phyloP scores from a whole-genome alignment of 1,139 yeast species.

The Candida labiduridarum region DNA sequence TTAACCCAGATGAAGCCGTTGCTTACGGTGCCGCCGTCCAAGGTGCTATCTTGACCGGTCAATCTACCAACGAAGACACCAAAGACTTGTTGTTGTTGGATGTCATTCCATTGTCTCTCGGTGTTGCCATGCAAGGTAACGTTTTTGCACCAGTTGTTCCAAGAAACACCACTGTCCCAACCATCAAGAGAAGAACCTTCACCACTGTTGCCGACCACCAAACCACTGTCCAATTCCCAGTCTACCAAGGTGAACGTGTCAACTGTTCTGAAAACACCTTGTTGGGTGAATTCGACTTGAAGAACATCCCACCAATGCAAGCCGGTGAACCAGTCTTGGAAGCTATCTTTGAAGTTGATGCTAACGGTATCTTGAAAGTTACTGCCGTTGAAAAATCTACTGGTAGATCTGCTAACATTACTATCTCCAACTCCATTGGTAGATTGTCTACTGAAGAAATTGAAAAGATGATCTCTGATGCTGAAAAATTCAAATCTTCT shows the following conservation, averaged over 20 bases:
- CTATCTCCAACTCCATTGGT: conserved; percentile 99
- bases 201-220: conserved; percentile 99
- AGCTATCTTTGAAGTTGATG: conserved; percentile 99
- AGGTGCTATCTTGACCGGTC: conserved; percentile 99
- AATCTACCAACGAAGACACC: conserved; percentile 95
- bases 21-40: conserved; percentile 99
- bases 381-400: conserved; percentile 99
- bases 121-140: conserved; percentile 99
- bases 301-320: conserved; percentile 98
- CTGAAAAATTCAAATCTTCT: conserved; percentile 98
- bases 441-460: conserved; percentile 97
- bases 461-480: conserved; percentile 98
- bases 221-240: conserved; percentile 99
- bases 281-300: conserved; percentile 99
- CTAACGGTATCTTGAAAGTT: conserved; percentile 99
- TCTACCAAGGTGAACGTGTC: conserved; percentile 99
- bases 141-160: conserved; percentile 99
- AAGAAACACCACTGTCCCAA: conserved; percentile 99
- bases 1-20: conserved; percentile 99
- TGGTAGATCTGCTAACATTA: conserved; percentile 99
- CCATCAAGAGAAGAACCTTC: conserved; percentile 99
- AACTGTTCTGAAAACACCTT: conserved; percentile 99
- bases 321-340: conserved; percentile 99
- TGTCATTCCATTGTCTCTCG: conserved; percentile 97
- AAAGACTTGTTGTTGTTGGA: conserved; percentile 96